Percentiles rank a stretch among this genome's conserved stretches.
Evolutionary conservation across 768 basidiomycete species (phyloP).

Genomic region (Tylopilus rubrobrunneus): DNA sequence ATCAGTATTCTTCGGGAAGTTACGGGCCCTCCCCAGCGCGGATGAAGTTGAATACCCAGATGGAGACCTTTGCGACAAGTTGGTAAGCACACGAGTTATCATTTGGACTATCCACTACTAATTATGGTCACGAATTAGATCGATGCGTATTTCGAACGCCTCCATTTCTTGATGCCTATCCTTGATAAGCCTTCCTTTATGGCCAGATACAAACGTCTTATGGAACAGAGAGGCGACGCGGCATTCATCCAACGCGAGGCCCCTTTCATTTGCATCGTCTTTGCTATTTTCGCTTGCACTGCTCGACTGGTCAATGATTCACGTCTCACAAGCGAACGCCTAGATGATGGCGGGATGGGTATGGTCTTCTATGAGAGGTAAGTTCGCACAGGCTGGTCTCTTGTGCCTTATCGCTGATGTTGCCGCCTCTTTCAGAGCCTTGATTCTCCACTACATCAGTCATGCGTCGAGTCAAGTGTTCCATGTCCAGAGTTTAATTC

Average conservation of each 20-base stretch:
- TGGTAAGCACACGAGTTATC: conserved; percentile 48
- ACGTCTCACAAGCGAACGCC: conserved; percentile 55
- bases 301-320: conserved; percentile 75
- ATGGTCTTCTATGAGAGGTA: conserved; percentile 90
- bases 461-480: conserved; percentile 79
- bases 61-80: conserved; percentile 80
- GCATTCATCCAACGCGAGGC: conserved; percentile 55
- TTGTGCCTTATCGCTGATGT: conserved; percentile 1
- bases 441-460: conserved; percentile 90
- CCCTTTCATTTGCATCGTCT: conserved; percentile 76
- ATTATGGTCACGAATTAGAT: conserved; percentile 47
- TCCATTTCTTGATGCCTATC: conserved; percentile 87
- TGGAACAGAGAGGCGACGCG: conserved; percentile 62
- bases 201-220: conserved; percentile 63
- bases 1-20: conserved; percentile 81
- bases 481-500: conserved; percentile 87
- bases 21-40: conserved; percentile 74
- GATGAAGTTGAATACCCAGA: conserved; percentile 88
- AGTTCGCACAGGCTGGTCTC: conserved; percentile 16
- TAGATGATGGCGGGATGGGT: conserved; percentile 80
- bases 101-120: conserved; percentile 14
- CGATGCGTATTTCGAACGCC: conserved; percentile 79
- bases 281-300: conserved; percentile 88
- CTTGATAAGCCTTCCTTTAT: conserved; percentile 85
- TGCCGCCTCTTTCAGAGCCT: conserved; percentile 48